Evolutionary conservation across 1,139 yeast species (phyloP).

Genomic region (Debaryomyces psychrophilus): DNA sequence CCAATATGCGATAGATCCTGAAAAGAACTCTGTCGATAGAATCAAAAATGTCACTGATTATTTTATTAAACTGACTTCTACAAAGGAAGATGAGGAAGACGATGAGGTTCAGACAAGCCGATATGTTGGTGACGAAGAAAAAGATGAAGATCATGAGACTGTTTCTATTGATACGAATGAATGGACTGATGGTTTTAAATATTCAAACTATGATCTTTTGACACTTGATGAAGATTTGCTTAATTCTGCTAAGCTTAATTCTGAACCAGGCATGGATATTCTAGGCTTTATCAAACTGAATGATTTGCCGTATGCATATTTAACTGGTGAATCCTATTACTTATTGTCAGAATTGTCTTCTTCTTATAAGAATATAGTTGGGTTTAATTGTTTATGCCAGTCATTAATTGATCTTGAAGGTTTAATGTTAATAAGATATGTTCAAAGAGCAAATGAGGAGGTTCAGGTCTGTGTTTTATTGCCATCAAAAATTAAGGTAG

Average conservation of each 20-base stretch:
- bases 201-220: slow-evolving; percentile 58
- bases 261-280: slow-evolving; percentile 59
- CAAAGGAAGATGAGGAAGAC: slow-evolving; percentile 13
- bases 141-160: slow-evolving; percentile 25
- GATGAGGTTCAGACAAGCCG: slow-evolving; percentile 23
- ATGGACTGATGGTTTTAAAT: slow-evolving; percentile 60
- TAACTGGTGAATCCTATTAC: slow-evolving; percentile 60
- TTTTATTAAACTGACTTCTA: slow-evolving; percentile 20
- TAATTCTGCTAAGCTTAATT: slow-evolving; percentile 43
- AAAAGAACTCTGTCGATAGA: slow-evolving; percentile 12
- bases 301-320: slow-evolving; percentile 58
- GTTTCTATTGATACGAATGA: slow-evolving; percentile 24
- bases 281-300: slow-evolving; percentile 57
- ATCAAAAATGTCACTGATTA: slow-evolving; percentile 28
- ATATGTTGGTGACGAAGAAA: slow-evolving; percentile 22
- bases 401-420: slow-evolving; percentile 52
- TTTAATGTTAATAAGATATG: slow-evolving; percentile 66
- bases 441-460: slow-evolving; percentile 49
- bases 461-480: slow-evolving; percentile 60
- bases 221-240: slow-evolving; percentile 44
- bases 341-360: slow-evolving; percentile 49
- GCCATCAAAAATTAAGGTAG: slow-evolving; percentile 43
- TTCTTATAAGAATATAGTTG: slow-evolving; percentile 37
- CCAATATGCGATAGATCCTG: slow-evolving; percentile 29
- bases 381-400: slow-evolving; percentile 58